Base-by-base conservation (phyloP, 306 rosid species). In the Trichosanthes cucumerina region DNA sequence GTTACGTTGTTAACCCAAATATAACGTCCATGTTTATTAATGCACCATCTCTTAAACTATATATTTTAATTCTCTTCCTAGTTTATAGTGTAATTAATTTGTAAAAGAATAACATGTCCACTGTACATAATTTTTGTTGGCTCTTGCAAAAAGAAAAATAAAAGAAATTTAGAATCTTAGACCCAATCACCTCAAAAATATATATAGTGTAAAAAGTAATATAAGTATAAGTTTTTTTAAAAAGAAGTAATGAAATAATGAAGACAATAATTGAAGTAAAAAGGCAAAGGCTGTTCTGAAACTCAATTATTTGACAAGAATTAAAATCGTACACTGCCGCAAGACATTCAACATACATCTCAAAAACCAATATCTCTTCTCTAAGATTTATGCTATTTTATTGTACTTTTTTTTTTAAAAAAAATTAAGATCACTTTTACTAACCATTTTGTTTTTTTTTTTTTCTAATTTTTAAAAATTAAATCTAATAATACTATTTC, bases 261-360 rank as follows among this genome's bases (percentile, higher is more conserved):
- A 36, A 36, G 6, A 8, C 73, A 66, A 66, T 65, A 65, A 65
- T 65, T 65, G 72, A 65, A 65, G 72, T 21, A 7, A 65, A 65
- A 65, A 38, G 47, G 72, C 24, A 1, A 16, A 65, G 7, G 16
- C 34, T 23, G 21, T 24, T 19, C 1, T 23, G 31, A 65, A 65
- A 65, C 47, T 65, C 72, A 65, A 65, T 65, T 65, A 65, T 65
- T 65, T 34, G 72, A 63, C 71, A 33, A 64, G 24, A 64, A 64
- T 33, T 63, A 64, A 34, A 64, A 64, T 34, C 9, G 12, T 8
- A 26, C 68, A 34, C 71, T 58, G 64, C 15, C 64, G 24, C 26
- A 54, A 50, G 7, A 50, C n/a, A 50, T 14, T 14, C 56, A 50
- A 50, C 56, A 50, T 44, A 44, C 50, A 44, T 44, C 50, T 44